Evolutionary conservation across 176 grass and related monocot genomes (phyloP).

Genomic region (Lolium multiflorum): DNA sequence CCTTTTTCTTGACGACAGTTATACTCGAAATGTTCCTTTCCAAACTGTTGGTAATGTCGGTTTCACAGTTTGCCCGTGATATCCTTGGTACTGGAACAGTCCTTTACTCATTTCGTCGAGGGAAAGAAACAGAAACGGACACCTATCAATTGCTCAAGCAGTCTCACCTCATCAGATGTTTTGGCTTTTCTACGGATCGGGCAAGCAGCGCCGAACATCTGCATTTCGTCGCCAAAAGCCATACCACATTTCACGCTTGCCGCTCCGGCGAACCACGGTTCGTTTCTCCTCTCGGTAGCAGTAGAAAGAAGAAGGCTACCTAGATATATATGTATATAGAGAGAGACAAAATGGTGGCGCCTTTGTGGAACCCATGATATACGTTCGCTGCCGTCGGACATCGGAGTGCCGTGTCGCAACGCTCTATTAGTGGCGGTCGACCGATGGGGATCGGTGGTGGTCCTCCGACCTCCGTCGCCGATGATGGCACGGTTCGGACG

Average conservation of each 20-base stretch:
- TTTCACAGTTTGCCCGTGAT: background rate
- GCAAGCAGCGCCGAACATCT: background rate
- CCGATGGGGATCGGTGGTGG: slow-evolving; percentile 22
- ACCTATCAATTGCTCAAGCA: background rate
- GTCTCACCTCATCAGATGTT: too few relatives aligned
- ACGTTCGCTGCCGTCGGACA: background rate
- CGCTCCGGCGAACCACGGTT: background rate
- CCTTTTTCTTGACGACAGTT: background rate
- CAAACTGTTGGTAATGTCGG: background rate
- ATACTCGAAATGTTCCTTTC: background rate
- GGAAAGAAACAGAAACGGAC: background rate
- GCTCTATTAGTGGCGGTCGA: slow-evolving; percentile 2
- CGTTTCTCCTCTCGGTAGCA: slow-evolving; percentile 11
- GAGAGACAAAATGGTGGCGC: slow-evolving; percentile 10
- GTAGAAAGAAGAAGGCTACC: background rate
- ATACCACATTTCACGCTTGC: background rate
- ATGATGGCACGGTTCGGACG: slow-evolving; percentile 35
- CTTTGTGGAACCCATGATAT: slow-evolving; percentile 15
- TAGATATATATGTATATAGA: background rate
- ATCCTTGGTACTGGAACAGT: background rate
- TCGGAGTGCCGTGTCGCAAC: slow-evolving; percentile 41
- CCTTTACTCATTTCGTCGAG: background rate
- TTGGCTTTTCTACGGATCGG: slow-evolving; percentile 13
- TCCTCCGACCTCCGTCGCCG: slow-evolving; percentile 20
- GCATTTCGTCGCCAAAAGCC: slow-evolving; percentile 25